A percentile compares a stretch with the other conserved stretches of the same genome.
Conservation (phyloP, 2,329 filamentous ascomycete species). For the Cladophialophora immunda region DNA sequence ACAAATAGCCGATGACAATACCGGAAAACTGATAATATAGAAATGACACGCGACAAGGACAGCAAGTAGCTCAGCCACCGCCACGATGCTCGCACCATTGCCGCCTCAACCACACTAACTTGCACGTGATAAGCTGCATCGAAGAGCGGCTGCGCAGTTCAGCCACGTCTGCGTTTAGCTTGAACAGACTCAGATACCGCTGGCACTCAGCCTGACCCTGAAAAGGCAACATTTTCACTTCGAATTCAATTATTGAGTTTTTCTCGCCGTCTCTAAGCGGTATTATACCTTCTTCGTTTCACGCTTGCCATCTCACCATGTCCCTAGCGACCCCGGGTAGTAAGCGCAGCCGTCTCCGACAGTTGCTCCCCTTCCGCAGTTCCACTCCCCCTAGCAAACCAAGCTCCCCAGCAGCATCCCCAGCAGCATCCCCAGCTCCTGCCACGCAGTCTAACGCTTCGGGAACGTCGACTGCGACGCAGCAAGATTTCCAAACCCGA, state of each 20-base stretch:
- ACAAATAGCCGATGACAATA: background rate
- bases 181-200: background rate
- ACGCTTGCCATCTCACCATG: background rate
- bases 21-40: background rate
- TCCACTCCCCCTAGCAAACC: background rate
- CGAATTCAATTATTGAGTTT: slow-evolving; percentile 3
- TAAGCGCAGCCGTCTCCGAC: slow-evolving; percentile 11
- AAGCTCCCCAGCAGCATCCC: background rate
- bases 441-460: slow-evolving; percentile 8
- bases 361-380: background rate
- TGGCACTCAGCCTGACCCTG: slow-evolving; percentile 11
- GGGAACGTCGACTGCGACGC: slow-evolving; percentile 9
- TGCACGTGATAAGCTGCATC: background rate
- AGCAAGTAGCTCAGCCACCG: background rate
- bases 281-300: background rate
- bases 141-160: background rate
- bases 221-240: slow-evolving; percentile 3
- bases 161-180: background rate
- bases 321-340: background rate
- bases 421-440: slow-evolving; percentile 1
- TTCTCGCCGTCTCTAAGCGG: slow-evolving; percentile 2
- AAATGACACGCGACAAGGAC: background rate
- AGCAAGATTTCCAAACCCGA: slow-evolving; percentile 8
- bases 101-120: background rate
- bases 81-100: background rate